Conservation (phyloP, 441 rosid species). For the Populus trichocarpa region DNA sequence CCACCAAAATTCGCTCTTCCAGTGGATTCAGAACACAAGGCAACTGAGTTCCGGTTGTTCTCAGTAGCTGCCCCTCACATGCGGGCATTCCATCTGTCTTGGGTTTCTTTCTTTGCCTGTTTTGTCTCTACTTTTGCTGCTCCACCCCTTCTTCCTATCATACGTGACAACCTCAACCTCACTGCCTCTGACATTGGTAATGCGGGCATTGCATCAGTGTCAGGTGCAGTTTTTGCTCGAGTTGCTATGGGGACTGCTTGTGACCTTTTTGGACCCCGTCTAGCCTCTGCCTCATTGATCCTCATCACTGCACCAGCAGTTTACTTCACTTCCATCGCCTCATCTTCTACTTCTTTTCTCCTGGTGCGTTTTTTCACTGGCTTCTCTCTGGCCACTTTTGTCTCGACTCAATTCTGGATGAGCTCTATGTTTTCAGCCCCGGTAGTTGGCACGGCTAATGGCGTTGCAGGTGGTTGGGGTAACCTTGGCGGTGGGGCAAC, state of each 20-base stretch:
- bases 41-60: slow-evolving; percentile 6
- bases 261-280: slow-evolving; percentile 12
- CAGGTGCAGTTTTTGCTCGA: slow-evolving; percentile 7
- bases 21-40: slow-evolving; percentile 15
- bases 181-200: slow-evolving; percentile 14
- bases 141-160: slow-evolving; percentile 15
- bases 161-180: slow-evolving; percentile 18
- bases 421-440: slow-evolving; percentile 29
- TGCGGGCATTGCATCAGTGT: slow-evolving; percentile 13
- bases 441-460: slow-evolving; percentile 26
- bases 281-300: slow-evolving; percentile 11
- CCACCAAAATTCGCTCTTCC: slow-evolving; percentile 7
- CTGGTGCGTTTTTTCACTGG: slow-evolving; percentile 10
- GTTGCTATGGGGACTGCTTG: slow-evolving; percentile 14
- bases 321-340: slow-evolving; percentile 13
- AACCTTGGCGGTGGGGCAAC: slow-evolving; percentile 30
- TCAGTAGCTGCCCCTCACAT: slow-evolving; percentile 12
- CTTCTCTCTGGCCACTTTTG: slow-evolving; percentile 11
- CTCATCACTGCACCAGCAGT: slow-evolving; percentile 12
- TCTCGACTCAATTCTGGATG: slow-evolving; percentile 23
- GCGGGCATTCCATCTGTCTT: slow-evolving; percentile 14
- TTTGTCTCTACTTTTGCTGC: slow-evolving; percentile 14
- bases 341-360: slow-evolving; percentile 9
- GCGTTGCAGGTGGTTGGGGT: slow-evolving; percentile 31
- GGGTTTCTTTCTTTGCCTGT: slow-evolving; percentile 13